Percentiles rank a stretch among this genome's conserved stretches.
Evolutionary conservation across 2,329 filamentous ascomycete species (phyloP).

Genomic region (Chaetomiaceae sp.): DNA sequence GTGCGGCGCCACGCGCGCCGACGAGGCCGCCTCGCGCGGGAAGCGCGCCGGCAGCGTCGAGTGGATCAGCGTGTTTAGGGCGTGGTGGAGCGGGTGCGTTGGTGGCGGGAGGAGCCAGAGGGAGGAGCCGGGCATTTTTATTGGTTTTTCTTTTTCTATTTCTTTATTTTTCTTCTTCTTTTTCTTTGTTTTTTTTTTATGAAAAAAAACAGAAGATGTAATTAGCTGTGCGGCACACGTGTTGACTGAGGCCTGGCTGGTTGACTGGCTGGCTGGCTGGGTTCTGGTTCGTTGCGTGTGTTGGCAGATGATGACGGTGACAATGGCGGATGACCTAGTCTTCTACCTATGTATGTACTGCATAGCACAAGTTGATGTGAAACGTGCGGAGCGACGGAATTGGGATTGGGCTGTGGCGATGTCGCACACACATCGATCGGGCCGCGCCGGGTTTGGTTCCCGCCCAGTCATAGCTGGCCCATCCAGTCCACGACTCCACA

Average conservation of each 20-base stretch:
- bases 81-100: not conserved
- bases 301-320: no score
- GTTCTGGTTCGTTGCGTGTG: no score
- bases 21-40: constrained; percentile 22
- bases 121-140: constrained; percentile 32
- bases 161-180: not conserved
- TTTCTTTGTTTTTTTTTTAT: not conserved
- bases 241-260: not conserved
- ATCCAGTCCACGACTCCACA: no score
- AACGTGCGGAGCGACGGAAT: not conserved
- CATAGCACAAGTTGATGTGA: not conserved
- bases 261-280: no score
- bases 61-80: constrained; percentile 26
- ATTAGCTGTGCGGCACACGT: no score
- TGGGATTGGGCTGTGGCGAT: no score
- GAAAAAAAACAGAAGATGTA: no score
- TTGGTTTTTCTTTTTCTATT: not conserved
- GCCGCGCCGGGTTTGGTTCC: not conserved
- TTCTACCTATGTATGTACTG: no score
- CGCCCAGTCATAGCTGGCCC: no score
- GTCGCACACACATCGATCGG: no score
- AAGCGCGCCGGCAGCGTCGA: constrained; percentile 27
- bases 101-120: constrained; percentile 32
- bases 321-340: no score
- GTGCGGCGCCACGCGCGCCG: constrained; percentile 15